phyloP scores from a whole-genome alignment of 208 protist species.

The Crithidia acanthocephali region DNA sequence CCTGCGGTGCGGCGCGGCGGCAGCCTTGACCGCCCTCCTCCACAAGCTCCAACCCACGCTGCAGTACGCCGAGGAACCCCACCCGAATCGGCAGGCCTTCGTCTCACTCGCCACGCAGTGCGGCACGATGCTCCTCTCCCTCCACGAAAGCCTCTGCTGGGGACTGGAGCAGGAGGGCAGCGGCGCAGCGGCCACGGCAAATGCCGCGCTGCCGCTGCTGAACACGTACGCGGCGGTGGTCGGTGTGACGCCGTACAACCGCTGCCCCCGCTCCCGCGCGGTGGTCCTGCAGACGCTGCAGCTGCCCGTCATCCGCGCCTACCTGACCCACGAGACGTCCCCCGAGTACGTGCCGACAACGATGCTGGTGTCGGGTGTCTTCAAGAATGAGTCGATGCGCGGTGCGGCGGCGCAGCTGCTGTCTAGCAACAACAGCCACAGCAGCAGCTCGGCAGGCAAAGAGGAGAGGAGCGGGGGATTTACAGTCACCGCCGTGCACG shows the following conservation, averaged over 20 bases:
- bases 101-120: constrained; percentile 68
- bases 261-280: constrained; percentile 54
- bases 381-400: constrained; percentile 44
- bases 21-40: constrained; percentile 44
- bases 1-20: constrained; percentile 48
- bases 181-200: not conserved
- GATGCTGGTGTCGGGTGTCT: constrained; percentile 29
- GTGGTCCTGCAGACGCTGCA: constrained; percentile 48
- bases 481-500: not conserved
- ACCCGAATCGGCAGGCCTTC: constrained; percentile 61
- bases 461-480: not conserved
- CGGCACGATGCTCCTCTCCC: constrained; percentile 45
- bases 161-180: constrained; percentile 27
- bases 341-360: constrained; percentile 35
- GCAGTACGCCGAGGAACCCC: constrained; percentile 79
- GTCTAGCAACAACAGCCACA: not conserved
- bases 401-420: constrained; percentile 22
- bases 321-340: constrained; percentile 25
- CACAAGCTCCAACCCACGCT: constrained; percentile 63
- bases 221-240: constrained; percentile 47
- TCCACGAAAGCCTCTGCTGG: constrained; percentile 72
- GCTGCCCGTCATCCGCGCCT: constrained; percentile 50
- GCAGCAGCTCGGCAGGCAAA: not conserved
- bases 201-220: constrained; percentile 33
- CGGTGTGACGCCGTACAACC: constrained; percentile 72